A percentile compares a stretch with the other conserved stretches of the same genome.
Evolutionary conservation across 2,329 filamentous ascomycete genomes (phyloP).

Genomic region (Fusarium illudens): DNA sequence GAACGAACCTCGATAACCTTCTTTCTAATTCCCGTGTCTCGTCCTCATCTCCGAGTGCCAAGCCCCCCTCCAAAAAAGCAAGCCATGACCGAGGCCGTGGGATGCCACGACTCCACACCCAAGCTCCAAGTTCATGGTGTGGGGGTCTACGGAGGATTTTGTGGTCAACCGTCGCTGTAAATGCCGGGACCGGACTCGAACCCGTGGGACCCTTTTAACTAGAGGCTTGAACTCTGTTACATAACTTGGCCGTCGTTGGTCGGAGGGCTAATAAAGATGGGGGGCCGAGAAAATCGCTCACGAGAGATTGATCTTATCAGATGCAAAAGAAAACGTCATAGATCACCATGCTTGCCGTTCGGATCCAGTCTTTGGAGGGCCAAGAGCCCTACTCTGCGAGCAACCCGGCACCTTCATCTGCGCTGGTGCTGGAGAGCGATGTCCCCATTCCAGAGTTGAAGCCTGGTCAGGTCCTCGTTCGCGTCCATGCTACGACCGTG

Average conservation of each 20-base stretch:
- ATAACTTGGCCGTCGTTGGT: not conserved
- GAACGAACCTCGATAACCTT: not conserved
- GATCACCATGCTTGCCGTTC: slow-evolving; percentile 31
- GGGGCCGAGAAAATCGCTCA: slow-evolving; percentile 35
- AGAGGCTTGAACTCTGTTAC: not conserved
- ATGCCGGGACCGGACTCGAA: slow-evolving; percentile 20
- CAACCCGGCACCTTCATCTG: slow-evolving; percentile 15
- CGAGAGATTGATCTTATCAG: slow-evolving; percentile 24
- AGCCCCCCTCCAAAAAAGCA: not conserved
- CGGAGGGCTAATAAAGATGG: not conserved
- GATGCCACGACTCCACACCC: slow-evolving; percentile 5
- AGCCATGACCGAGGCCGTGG: slow-evolving; percentile 16
- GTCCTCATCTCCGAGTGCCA: not conserved
- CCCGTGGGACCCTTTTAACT: slow-evolving; percentile 26
- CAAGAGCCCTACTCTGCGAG: slow-evolving; percentile 16
- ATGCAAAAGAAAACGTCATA: slow-evolving; percentile 21
- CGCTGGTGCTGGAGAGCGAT: slow-evolving; percentile 2
- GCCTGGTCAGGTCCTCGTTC: slow-evolving; percentile 18
- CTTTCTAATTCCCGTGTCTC: not conserved
- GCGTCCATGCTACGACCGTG: slow-evolving; percentile 24
- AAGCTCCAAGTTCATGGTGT: not conserved
- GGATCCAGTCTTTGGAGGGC: slow-evolving; percentile 9
- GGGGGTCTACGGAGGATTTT: not conserved
- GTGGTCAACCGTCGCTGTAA: not conserved
- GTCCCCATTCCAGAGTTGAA: slow-evolving; percentile 8